Conservation (phyloP, 257 asterid genomes). For the Rauvolfia tetraphylla region DNA sequence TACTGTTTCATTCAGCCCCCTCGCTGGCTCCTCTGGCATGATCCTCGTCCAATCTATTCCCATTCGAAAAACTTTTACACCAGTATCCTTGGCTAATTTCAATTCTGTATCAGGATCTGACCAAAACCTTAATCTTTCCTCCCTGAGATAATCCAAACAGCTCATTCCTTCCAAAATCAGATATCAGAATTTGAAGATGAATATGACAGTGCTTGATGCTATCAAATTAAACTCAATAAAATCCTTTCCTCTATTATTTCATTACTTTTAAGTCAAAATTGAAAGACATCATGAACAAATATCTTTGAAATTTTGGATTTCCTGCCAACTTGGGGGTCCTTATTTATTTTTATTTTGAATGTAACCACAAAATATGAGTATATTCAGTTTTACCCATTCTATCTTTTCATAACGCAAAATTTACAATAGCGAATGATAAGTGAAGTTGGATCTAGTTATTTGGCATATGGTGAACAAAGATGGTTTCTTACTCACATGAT, state of each 20-base stretch:
- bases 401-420: neutral
- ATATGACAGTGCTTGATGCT: neutral
- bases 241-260: neutral
- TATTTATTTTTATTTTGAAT: neutral
- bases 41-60: constrained; percentile 96
- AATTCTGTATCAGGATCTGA: constrained; percentile 95
- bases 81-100: constrained; percentile 84
- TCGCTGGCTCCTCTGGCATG: constrained; percentile 83
- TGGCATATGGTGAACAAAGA: neutral
- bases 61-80: constrained; percentile 87
- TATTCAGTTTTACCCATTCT: neutral
- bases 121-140: constrained; percentile 96
- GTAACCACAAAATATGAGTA: neutral
- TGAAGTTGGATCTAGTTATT: neutral
- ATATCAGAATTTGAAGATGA: neutral
- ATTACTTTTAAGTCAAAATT: neutral
- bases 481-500: neutral
- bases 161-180: neutral
- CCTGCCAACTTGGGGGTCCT: neutral
- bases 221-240: neutral
- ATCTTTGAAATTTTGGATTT: neutral
- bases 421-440: neutral
- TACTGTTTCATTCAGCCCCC: constrained; percentile 58
- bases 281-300: neutral
- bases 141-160: constrained; percentile 45